phyloP scores from a whole-genome alignment of 805 yeast genomes.

The Saturnispora zaruensis region DNA sequence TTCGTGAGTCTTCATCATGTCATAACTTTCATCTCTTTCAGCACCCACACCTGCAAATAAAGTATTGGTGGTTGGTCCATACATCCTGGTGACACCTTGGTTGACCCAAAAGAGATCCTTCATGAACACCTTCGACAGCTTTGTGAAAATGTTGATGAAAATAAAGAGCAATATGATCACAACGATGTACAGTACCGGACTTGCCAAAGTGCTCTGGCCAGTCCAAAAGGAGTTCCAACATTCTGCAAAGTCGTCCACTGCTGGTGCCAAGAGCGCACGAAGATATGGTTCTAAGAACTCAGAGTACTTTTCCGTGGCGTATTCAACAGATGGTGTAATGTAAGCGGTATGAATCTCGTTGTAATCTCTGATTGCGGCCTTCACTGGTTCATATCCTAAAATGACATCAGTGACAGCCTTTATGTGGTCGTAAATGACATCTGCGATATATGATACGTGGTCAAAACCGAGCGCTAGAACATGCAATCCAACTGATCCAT shows the following conservation, averaged over 20 bases:
- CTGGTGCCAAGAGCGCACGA: neutral
- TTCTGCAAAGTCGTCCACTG: constrained; percentile 1
- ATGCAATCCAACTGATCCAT: neutral
- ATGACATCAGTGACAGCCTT: constrained; percentile 12
- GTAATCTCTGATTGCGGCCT: neutral
- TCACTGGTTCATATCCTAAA: constrained; percentile 5
- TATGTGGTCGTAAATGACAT: constrained; percentile 5
- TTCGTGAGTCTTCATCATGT: constrained; percentile 13
- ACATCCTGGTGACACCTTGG: constrained; percentile 21
- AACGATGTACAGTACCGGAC: constrained; percentile 4
- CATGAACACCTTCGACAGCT: constrained; percentile 15
- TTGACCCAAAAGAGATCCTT: constrained; percentile 21
- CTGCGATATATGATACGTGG: neutral
- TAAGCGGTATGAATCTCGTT: neutral
- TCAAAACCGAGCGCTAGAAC: neutral
- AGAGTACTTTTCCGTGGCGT: neutral
- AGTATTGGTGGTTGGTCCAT: constrained; percentile 14
- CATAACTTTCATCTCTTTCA: constrained; percentile 12
- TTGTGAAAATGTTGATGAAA: constrained; percentile 10
- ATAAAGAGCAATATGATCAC: constrained; percentile 3
- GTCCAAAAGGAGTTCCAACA: neutral
- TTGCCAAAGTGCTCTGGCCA: constrained; percentile 1
- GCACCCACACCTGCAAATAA: constrained; percentile 7
- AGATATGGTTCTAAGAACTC: neutral
- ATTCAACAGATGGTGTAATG: neutral